Base-by-base conservation (phyloP, 2,329 filamentous ascomycete species). In the Diaporthe australafricana region DNA sequence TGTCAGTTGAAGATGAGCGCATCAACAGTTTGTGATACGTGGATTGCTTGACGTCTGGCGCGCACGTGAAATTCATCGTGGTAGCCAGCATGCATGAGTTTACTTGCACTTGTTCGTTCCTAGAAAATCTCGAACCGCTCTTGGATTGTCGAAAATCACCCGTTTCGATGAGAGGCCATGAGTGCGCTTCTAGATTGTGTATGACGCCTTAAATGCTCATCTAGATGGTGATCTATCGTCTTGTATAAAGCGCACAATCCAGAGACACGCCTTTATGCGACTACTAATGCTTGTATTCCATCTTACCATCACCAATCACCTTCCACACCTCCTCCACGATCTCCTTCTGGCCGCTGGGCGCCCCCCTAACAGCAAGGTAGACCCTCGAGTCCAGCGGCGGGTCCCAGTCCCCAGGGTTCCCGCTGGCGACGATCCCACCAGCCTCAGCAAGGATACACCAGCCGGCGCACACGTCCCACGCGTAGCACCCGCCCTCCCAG, bases 401-500 rank as follows among this genome's bases (percentile, higher is more conserved):
- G n/a, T 89, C 81, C 93, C 93, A 95, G 70, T 88, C 87, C 0
- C 92, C 93, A 0, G 92, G 90, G 79, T 95, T 95, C 5, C 90
- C 92, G 78, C 92, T 87, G 9, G 88, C 92, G 84, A 96, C 89
- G 66, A 89, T 84, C 0, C 93, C 93, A 0, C 93, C 94, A 0
- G 93, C 92, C 84, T 96, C 93, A 38, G 84, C 83, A 32, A 96
- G 83, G 73, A 96, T 91, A 71, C 91, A 90, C 93, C 93, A 95
- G 0, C 91, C 93, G 6, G 94, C 94, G 78, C 92, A 94, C 2
- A 96, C 93, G 80, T 96, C 93, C 93, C 93, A 96, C 1, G 93
- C 92, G 89, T 93, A 96, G 81, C 92, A 94, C 0, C 94, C 93
- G 47, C 92, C 93, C 82, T 96, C 93, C 93, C 93, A 96, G 80